Evolutionary conservation across 768 basidiomycete genomes (phyloP), one percentile per base, ranked within the genome.

Genomic region (Daedalea quercina): DNA sequence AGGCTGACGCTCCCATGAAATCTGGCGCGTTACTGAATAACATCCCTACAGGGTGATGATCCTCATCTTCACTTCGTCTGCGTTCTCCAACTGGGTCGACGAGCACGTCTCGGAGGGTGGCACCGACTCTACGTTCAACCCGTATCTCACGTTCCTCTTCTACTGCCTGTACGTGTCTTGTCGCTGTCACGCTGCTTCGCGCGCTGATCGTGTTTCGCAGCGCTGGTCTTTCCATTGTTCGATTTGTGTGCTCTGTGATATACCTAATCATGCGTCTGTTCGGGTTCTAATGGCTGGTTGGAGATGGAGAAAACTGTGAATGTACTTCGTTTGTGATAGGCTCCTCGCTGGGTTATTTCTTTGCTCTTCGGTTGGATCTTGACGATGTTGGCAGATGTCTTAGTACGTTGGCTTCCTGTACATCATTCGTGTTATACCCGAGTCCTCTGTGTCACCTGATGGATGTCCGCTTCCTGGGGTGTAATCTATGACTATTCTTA

Each of bases 61-160:
- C 56, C 63, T 88, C 37, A 74, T 80, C 35, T 90, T 90, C 70
- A 91, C 88, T 9, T 90, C 87, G 8, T 74, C 73, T 3, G 85
- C 80, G 7, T 94, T 94, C 70, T 75, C 78, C 37, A 73, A 80
- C 17, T 94, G 87, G 85, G 82, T 89, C 28, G 69, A 76, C 23
- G 51, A 70, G 26, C 80, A 87, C 58, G 72, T 90, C 47, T 66
- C 75, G 44, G 67, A 63, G n/a, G 66, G 64, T 12, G 66, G 70
- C 0, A 70, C 72, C 3, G 73, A 76, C 52, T 72, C 79, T 13
- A 75, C 76, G 22, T 93, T 94, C 73, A 94, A 94, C 63, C 90
- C 92, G n/a, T 94, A 94, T 68, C 77, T 90, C 46, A 81, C 79
- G 25, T 86, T 90, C 73, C 76, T 94, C 51, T 94, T 94, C 76